Conservation (phyloP, 441 rosid genomes). For the Melianthus villosus region DNA sequence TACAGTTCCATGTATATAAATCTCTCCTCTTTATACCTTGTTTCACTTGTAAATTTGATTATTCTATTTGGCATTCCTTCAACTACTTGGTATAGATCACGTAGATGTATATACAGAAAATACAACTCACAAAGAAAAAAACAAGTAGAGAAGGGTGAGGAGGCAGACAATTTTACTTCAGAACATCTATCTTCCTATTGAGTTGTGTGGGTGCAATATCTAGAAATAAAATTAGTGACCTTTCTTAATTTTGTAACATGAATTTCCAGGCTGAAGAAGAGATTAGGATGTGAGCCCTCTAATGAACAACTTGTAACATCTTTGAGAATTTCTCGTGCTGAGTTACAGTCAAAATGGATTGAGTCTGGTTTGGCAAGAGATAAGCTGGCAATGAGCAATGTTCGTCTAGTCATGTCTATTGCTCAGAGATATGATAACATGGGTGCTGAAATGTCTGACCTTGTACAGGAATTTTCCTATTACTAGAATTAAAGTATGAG, state of each 20-base stretch:
- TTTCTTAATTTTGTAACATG: constrained; percentile 1
- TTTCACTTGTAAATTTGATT: too few relatives aligned
- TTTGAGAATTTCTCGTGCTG: constrained; percentile 51
- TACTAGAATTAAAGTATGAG: constrained; percentile 3
- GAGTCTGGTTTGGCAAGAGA: constrained; percentile 75
- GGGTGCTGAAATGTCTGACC: constrained; percentile 94
- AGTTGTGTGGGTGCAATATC: background rate
- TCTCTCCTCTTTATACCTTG: too few relatives aligned
- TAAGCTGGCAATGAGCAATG: constrained; percentile 90
- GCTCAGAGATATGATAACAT: constrained; percentile 74
- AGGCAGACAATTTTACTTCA: background rate
- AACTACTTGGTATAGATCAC: too few relatives aligned
- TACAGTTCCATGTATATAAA: too few relatives aligned
- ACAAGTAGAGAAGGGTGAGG: too few relatives aligned
- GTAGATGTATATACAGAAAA: too few relatives aligned
- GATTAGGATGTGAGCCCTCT: constrained; percentile 77
- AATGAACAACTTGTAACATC: constrained; percentile 70
- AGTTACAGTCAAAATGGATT: constrained; percentile 43
- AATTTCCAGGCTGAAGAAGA: constrained; percentile 47
- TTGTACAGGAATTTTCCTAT: constrained; percentile 56
- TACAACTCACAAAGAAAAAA: too few relatives aligned
- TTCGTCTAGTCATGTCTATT: constrained; percentile 85
- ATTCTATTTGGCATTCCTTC: too few relatives aligned
- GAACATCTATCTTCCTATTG: background rate
- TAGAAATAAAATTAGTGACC: background rate